Conservation (phyloP, 2,329 filamentous ascomycete genomes). For the Xylaria sp. region DNA sequence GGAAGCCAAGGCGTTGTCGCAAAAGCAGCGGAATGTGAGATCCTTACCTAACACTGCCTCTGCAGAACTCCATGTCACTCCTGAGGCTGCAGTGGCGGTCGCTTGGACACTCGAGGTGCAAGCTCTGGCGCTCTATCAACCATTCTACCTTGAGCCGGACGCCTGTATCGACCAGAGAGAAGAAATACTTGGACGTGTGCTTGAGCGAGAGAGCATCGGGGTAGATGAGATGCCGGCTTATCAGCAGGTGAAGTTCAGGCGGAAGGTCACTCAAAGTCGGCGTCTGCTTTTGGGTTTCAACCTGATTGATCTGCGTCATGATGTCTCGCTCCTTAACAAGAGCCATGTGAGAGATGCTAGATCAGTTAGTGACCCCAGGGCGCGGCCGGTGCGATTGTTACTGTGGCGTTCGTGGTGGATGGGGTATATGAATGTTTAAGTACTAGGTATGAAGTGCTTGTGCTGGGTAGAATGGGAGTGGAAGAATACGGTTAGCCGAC, state of each 20-base stretch:
- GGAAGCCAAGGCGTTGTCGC: background rate
- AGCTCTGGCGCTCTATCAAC: slow-evolving; percentile 64
- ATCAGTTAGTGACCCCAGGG: background rate
- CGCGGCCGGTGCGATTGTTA: background rate
- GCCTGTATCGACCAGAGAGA: slow-evolving; percentile 65
- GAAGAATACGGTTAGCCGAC: too few species aligned
- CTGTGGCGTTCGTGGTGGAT: too few species aligned
- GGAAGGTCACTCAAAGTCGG: slow-evolving; percentile 56
- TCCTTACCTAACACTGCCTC: slow-evolving; percentile 58
- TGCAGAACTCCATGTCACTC: slow-evolving; percentile 62
- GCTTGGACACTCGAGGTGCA: slow-evolving; percentile 68
- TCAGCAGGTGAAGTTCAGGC: slow-evolving; percentile 67
- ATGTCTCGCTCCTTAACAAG: background rate
- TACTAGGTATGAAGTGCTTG: too few species aligned
- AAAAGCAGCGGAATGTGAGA: background rate
- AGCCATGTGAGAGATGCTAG: background rate
- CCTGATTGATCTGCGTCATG: background rate
- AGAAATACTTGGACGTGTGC: slow-evolving; percentile 66
- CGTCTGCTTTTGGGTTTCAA: slow-evolving; percentile 1
- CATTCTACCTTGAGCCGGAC: slow-evolving; percentile 68
- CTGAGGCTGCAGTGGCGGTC: slow-evolving; percentile 59
- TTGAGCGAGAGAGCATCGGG: slow-evolving; percentile 73
- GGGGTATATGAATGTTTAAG: too few species aligned
- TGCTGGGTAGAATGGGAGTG: too few species aligned
- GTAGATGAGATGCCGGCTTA: slow-evolving; percentile 64